Base-by-base conservation (phyloP, 164 flowering plant genomes). In the Santalum album region DNA sequence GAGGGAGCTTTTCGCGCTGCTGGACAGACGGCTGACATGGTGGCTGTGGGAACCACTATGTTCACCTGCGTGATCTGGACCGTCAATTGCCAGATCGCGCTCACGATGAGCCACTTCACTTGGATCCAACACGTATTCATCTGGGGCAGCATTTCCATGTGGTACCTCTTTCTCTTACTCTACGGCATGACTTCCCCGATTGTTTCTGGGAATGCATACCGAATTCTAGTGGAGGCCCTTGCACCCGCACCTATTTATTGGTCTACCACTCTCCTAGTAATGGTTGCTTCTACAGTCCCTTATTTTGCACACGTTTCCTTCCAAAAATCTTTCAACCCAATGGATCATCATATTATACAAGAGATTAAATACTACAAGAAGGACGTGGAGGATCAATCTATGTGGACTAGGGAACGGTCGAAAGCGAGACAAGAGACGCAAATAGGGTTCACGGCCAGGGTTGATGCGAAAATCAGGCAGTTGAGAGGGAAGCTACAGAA, bases 301-400 rank as follows among this genome's bases (percentile, higher is more conserved):
- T 90, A 94, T 58, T 60, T 94, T 1, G 76, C 69, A 9, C 81
- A 94, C 78, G 72, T 84, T 12, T 76, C 91, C 0, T 82, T 69
- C 76, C 99, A 90, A 64, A 72, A 92, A 65, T 63, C 76, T 29
- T 69, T 87, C 63, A 67, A 83, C 55, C 99, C 99, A 12, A 72
- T 90, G 95, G 97, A 94, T 59, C 97, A 94, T 61, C 95, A 90
- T 46, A 62, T 94, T 46, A 94, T 94, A 54, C 99, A 90, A 70
- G 97, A 90, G 59, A 94, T 94, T 68, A 89, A 89, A 68, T 79
- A 83, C 71, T 92, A 76, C 69, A 82, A 64, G 81, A 92, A 85
- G 49, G 97, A 92, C 49, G 77, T 80, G 1, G 76, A 75, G 73
- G 99, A 92, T 60, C 73, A 68, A 15, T 62, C 35, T 23, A 92